These are phyloP conservation scores for Phytophthora vignae DNA, from an alignment of 352 stramenopile genomes.

Conservation along the genomic window DNA sequence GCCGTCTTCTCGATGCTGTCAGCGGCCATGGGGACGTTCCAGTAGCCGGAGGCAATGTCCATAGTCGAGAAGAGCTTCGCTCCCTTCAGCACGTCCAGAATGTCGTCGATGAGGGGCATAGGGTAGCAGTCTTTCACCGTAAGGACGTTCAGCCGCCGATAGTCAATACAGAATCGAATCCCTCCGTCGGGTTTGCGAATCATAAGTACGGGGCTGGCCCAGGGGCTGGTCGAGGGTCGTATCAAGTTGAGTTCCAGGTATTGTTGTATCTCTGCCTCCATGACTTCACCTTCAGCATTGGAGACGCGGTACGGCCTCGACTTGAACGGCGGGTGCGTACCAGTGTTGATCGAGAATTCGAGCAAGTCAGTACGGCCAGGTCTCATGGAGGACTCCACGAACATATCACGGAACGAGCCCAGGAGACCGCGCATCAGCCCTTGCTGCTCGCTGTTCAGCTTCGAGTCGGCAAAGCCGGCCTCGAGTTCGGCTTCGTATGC, in stretches of 20 bases:
- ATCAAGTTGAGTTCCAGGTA: conserved; percentile 6
- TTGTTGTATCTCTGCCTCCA: conserved; percentile 13
- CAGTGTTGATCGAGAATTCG: neutral
- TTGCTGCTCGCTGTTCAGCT: conserved; percentile 6
- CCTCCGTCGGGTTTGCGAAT: conserved; percentile 17
- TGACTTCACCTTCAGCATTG: conserved; percentile 1
- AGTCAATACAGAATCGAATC: too few relatives aligned
- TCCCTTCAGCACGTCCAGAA: neutral
- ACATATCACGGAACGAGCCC: conserved; percentile 1
- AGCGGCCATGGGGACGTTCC: neutral
- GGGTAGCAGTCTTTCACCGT: conserved; percentile 12
- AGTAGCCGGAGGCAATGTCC: neutral
- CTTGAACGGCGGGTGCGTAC: neutral
- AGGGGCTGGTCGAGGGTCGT: conserved; percentile 1
- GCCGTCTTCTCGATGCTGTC: neutral
- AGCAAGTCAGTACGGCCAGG: neutral
- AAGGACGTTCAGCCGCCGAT: conserved; percentile 2
- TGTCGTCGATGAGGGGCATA: neutral
- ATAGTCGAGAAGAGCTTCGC: neutral
- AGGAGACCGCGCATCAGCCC: neutral
- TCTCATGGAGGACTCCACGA: neutral
- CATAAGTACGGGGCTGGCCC: conserved; percentile 23
- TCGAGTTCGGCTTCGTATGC: neutral
- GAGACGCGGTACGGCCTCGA: conserved; percentile 1
- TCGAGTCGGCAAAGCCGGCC: neutral